phyloP scores from a whole-genome alignment of 805 yeast genomes.

The Tetrapisispora phaffii region DNA sequence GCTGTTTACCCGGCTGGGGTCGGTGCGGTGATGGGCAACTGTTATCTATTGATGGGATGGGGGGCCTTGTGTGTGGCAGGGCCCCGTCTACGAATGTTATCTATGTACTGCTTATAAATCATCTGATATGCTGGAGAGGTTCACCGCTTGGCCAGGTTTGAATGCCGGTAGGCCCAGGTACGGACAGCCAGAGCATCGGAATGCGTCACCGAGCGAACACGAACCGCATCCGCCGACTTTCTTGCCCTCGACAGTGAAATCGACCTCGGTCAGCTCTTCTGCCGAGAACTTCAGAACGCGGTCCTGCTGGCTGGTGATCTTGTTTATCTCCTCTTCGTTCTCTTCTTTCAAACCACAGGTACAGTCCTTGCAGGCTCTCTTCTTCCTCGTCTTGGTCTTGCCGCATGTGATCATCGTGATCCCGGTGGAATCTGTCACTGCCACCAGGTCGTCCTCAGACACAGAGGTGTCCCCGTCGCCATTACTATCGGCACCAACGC shows the following conservation, averaged over 20 bases:
- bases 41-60: too few species aligned
- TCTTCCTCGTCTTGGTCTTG: conserved; percentile 27
- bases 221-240: conserved; percentile 92
- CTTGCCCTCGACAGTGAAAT: conserved; percentile 92
- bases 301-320: conserved; percentile 24
- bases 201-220: conserved; percentile 95
- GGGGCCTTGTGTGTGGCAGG: too few species aligned
- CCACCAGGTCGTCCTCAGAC: conserved; percentile 48
- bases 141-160: conserved; percentile 90
- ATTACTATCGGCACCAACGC: conserved; percentile 14
- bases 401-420: conserved; percentile 27
- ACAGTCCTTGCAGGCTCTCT: conserved; percentile 96
- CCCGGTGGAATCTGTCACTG: conserved; percentile 24
- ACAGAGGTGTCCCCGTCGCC: conserved; percentile 41
- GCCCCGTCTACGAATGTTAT: too few species aligned
- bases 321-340: conserved; percentile 52
- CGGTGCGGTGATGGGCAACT: too few species aligned
- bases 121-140: conserved; percentile 65
- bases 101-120: too few species aligned
- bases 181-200: conserved; percentile 97
- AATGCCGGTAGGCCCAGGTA: conserved; percentile 95
- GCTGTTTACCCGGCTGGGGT: too few species aligned
- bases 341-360: conserved; percentile 91
- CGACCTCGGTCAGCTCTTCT: conserved; percentile 79
- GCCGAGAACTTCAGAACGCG: conserved; percentile 35